Percentiles rank a stretch among this genome's conserved stretches.
Evolutionary conservation across 2,329 filamentous ascomycete species (phyloP).

Genomic region (Scolecobasidium constrictum): DNA sequence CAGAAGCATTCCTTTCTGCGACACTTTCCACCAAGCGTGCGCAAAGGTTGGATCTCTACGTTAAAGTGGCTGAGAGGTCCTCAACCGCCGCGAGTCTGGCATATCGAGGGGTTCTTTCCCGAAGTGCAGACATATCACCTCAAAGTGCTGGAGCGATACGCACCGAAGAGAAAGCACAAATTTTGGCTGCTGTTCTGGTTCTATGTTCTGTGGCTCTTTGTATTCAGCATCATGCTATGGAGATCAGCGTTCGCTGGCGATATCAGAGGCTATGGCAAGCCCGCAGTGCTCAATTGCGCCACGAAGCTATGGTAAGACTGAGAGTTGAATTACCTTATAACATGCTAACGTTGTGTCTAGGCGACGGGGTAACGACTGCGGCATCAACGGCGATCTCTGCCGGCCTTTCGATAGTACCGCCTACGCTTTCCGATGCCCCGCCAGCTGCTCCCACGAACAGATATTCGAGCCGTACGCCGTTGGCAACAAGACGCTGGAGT

Average conservation of each 20-base stretch:
- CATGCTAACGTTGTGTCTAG: conserved; percentile 11
- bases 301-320: conserved; percentile 53
- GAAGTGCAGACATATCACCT: conserved; percentile 57
- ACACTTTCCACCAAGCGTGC: conserved; percentile 43
- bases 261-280: conserved; percentile 56
- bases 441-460: conserved; percentile 54
- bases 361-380: conserved; percentile 57
- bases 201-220: conserved; percentile 56
- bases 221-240: conserved; percentile 58
- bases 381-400: conserved; percentile 62
- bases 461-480: conserved; percentile 66
- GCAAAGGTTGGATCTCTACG: conserved; percentile 24
- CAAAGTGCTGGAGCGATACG: conserved; percentile 48
- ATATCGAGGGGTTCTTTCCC: conserved; percentile 47
- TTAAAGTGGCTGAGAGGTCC: conserved; percentile 39
- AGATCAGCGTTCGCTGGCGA: conserved; percentile 49
- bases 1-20: conserved; percentile 9
- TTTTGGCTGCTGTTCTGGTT: conserved; percentile 48
- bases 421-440: conserved; percentile 65
- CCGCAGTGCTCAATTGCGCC: conserved; percentile 55
- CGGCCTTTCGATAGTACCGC: conserved; percentile 55
- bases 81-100: conserved; percentile 36
- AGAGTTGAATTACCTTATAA: conserved; percentile 20
- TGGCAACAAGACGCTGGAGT: conserved; percentile 52
- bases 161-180: conserved; percentile 50